phyloP scores from a whole-genome alignment of 1,284 basidiomycete species.

The Apiotrichum sp. region DNA sequence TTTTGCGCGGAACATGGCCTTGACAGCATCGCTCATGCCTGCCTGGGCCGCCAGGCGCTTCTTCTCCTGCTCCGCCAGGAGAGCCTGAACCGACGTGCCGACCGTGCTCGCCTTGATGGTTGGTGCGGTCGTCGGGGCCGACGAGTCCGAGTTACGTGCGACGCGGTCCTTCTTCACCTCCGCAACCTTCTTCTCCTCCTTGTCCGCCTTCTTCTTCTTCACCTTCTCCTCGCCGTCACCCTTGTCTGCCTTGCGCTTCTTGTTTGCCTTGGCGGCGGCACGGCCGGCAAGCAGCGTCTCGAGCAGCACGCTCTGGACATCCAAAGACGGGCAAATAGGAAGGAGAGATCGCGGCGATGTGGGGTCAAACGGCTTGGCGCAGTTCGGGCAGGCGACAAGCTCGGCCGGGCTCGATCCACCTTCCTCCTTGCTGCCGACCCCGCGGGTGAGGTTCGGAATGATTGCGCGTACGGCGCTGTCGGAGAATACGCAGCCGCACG shows the following conservation, averaged over 20 bases:
- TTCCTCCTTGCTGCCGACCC: constrained; percentile 14
- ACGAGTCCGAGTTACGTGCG: neutral
- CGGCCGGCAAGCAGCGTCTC: constrained; percentile 31
- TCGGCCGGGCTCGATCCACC: neutral
- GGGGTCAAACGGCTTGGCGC: constrained; percentile 38
- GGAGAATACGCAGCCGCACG: constrained; percentile 69
- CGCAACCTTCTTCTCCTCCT: constrained; percentile 4
- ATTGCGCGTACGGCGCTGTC: constrained; percentile 36
- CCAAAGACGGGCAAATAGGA: constrained; percentile 40
- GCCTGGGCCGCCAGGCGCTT: constrained; percentile 40
- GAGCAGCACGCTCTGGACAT: constrained; percentile 39
- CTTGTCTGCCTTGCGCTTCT: constrained; percentile 32
- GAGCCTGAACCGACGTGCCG: constrained; percentile 33
- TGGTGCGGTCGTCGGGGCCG: neutral
- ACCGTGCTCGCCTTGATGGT: constrained; percentile 8
- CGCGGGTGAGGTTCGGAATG: constrained; percentile 32
- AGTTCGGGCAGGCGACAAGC: constrained; percentile 43
- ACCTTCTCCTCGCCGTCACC: constrained; percentile 1
- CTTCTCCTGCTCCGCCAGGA: constrained; percentile 45
- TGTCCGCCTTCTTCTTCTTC: constrained; percentile 3
- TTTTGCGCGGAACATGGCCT: constrained; percentile 43
- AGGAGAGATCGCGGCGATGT: constrained; percentile 21
- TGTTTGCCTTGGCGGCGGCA: constrained; percentile 36
- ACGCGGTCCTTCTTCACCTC: constrained; percentile 15
- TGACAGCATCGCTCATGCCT: constrained; percentile 47